phyloP scores from a whole-genome alignment of 23 red algal genomes.

The Gracilaria domingensis region DNA sequence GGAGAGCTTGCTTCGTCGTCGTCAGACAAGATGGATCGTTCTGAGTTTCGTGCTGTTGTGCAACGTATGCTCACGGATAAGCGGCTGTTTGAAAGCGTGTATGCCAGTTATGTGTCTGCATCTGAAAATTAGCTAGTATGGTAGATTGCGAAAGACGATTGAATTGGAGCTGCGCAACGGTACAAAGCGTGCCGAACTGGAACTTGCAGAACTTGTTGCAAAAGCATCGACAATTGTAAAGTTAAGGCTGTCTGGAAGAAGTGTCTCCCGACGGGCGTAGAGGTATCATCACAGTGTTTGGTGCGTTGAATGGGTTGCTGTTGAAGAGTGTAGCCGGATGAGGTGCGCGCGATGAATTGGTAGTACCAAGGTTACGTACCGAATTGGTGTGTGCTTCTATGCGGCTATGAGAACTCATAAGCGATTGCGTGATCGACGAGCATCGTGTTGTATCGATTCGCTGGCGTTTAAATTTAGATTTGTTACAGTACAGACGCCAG shows the following conservation, averaged over 20 bases:
- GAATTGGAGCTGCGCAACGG: conserved; percentile 11
- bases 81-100: conserved; percentile 59
- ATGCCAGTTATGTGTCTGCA: conserved; percentile 30
- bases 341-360: not conserved
- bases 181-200: not conserved
- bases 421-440: not conserved
- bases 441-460: not conserved
- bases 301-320: not conserved
- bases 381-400: too few relatives aligned
- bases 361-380: not conserved
- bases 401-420: too few relatives aligned
- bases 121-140: not conserved
- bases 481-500: not conserved
- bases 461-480: not conserved
- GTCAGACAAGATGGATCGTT: conserved; percentile 30
- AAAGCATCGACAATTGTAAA: conserved; percentile 11
- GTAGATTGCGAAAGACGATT: not conserved
- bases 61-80: conserved; percentile 57
- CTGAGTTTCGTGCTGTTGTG: conserved; percentile 59
- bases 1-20: conserved; percentile 3
- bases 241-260: conserved; percentile 10
- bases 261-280: not conserved
- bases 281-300: too few relatives aligned
- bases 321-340: not conserved
- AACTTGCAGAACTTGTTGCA: conserved; percentile 5